Conservation (phyloP, 2,329 filamentous ascomycete species). For the Monilinia fructigena region DNA sequence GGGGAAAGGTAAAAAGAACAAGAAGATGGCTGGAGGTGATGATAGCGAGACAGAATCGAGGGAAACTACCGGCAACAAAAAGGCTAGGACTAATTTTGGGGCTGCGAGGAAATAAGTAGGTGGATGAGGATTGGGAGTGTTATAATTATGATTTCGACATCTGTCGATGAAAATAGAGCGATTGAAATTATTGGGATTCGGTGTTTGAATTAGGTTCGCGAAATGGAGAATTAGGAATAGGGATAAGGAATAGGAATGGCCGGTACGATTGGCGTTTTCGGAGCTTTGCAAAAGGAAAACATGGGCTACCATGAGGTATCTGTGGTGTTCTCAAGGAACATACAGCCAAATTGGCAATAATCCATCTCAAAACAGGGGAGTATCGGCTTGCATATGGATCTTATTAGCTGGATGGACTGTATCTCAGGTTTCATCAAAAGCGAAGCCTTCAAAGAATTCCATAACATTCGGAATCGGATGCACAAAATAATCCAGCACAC, state of each 20-base stretch:
- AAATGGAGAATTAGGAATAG: neutral
- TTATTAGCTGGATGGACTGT: neutral
- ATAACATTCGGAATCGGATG: neutral
- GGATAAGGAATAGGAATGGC: neutral
- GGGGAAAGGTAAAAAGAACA: slow-evolving; percentile 49
- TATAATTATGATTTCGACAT: slow-evolving; percentile 9
- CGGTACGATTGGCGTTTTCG: slow-evolving; percentile 9
- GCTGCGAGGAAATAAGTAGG: slow-evolving; percentile 34
- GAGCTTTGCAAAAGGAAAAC: neutral
- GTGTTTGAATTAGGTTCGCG: slow-evolving; percentile 8
- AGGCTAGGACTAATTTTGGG: slow-evolving; percentile 38
- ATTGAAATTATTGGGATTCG: slow-evolving; percentile 10
- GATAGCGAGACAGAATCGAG: slow-evolving; percentile 60
- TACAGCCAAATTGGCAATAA: neutral
- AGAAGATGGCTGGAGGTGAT: slow-evolving; percentile 49
- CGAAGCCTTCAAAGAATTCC: neutral
- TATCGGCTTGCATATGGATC: neutral
- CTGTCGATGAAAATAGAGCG: neutral
- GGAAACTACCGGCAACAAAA: slow-evolving; percentile 40
- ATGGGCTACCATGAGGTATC: slow-evolving; percentile 2
- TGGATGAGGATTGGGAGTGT: neutral
- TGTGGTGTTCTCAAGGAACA: slow-evolving; percentile 8
- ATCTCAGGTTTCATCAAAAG: neutral
- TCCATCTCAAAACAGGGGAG: neutral
- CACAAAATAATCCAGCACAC: neutral